These are phyloP conservation scores for Coniosporium apollinis DNA, from an alignment of 495 filamentous ascomycete genomes.

Conservation along the genomic window DNA sequence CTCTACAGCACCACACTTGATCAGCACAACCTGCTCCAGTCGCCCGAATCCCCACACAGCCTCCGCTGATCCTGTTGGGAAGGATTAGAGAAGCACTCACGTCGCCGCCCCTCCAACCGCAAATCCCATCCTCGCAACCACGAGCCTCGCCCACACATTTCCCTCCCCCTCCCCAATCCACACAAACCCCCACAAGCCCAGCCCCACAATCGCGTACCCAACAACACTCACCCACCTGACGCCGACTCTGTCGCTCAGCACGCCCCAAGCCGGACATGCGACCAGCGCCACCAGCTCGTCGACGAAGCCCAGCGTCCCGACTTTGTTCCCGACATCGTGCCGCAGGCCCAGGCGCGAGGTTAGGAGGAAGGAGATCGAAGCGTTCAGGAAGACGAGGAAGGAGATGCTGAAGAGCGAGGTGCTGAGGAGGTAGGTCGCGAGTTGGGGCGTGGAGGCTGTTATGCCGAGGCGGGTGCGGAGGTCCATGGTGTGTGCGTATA, in stretches of 20 bases:
- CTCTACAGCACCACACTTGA: too few relatives aligned
- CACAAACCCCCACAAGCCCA: conserved; percentile 64
- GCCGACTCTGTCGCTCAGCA: conserved; percentile 76
- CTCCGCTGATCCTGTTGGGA: too few relatives aligned
- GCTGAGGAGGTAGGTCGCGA: conserved; percentile 67
- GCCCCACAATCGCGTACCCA: conserved; percentile 65
- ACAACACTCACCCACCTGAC: conserved; percentile 51
- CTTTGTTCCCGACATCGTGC: conserved; percentile 66
- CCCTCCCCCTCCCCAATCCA: too few relatives aligned
- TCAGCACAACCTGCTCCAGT: too few relatives aligned
- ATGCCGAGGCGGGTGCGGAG: conserved; percentile 21
- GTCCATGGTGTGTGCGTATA: too few relatives aligned
- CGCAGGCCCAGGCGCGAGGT: conserved; percentile 71
- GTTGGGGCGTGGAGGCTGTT: conserved; percentile 55
- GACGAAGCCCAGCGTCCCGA: conserved; percentile 87
- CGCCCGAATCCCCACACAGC: too few relatives aligned
- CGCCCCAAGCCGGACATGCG: conserved; percentile 83
- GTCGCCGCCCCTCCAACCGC: conserved; percentile 79
- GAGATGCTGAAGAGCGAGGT: conserved; percentile 92
- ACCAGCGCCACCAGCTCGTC: conserved; percentile 85
- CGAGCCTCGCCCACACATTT: conserved; percentile 78
- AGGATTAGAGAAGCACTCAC: too few relatives aligned
- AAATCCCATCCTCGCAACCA: conserved; percentile 75
- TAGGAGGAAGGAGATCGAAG: conserved; percentile 82
- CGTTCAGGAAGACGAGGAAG: conserved; percentile 95